Evolutionary conservation across 805 yeast species (phyloP).

Genomic region (Yamadazyma endophytica): DNA sequence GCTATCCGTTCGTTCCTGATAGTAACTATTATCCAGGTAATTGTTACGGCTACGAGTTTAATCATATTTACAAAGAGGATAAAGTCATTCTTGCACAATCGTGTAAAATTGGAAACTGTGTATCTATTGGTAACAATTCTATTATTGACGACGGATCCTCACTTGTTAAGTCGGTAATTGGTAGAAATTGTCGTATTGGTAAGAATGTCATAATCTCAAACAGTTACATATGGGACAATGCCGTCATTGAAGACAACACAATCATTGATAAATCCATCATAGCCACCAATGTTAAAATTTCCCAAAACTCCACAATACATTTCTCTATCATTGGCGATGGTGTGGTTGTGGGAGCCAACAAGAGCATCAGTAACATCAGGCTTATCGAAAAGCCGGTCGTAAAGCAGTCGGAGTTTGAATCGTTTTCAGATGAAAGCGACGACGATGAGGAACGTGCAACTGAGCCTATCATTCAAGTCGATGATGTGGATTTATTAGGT

Average conservation of each 20-base stretch:
- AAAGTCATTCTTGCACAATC: slow-evolving; percentile 89
- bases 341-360: slow-evolving; percentile 58
- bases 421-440: slow-evolving; percentile 25
- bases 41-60: slow-evolving; percentile 73
- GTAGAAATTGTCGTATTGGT: slow-evolving; percentile 83
- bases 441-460: slow-evolving; percentile 12
- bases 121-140: slow-evolving; percentile 78
- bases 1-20: slow-evolving; percentile 89
- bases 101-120: slow-evolving; percentile 76
- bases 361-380: slow-evolving; percentile 46
- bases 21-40: slow-evolving; percentile 68
- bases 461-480: slow-evolving; percentile 16
- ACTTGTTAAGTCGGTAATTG: slow-evolving; percentile 72
- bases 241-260: slow-evolving; percentile 63
- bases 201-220: slow-evolving; percentile 64
- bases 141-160: slow-evolving; percentile 70
- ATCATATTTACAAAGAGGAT: slow-evolving; percentile 85
- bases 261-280: slow-evolving; percentile 61
- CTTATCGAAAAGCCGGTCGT: slow-evolving; percentile 47
- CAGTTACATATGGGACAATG: slow-evolving; percentile 86
- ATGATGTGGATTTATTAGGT: slow-evolving; percentile 44
- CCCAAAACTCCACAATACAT: slow-evolving; percentile 45
- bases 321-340: slow-evolving; percentile 78
- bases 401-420: slow-evolving; percentile 14
- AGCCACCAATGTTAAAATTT: slow-evolving; percentile 60